These are phyloP conservation scores for Dentipellis fragilis DNA, from an alignment of 768 basidiomycete genomes.

Conservation along the genomic window DNA sequence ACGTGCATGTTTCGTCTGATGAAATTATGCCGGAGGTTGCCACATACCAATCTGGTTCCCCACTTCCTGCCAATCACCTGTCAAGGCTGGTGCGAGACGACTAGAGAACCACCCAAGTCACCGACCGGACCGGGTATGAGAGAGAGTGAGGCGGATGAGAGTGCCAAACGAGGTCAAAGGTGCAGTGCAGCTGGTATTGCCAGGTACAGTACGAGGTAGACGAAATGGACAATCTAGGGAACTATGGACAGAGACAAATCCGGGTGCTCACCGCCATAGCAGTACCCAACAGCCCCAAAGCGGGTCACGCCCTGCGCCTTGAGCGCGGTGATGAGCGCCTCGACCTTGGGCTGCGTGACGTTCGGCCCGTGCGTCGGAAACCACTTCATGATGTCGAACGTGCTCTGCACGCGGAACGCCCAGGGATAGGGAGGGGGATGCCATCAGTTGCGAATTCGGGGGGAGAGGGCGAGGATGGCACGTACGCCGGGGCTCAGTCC, in stretches of 20 bases:
- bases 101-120: too few species aligned
- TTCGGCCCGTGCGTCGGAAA: slow-evolving; percentile 10
- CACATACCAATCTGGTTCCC: background rate
- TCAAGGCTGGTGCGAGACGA: too few species aligned
- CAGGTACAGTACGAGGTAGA: too few species aligned
- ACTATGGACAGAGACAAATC: too few species aligned
- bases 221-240: too few species aligned
- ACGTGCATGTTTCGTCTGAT: background rate
- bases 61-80: background rate
- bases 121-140: too few species aligned
- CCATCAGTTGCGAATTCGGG: background rate
- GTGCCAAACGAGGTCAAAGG: too few species aligned
- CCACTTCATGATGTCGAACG: slow-evolving; percentile 2
- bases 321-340: slow-evolving; percentile 18
- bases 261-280: slow-evolving; percentile 14
- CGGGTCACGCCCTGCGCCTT: slow-evolving; percentile 21
- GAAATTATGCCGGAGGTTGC: background rate
- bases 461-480: background rate
- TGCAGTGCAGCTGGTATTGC: too few species aligned
- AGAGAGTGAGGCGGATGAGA: too few species aligned
- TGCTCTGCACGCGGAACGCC: background rate
- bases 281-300: slow-evolving; percentile 22
- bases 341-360: slow-evolving; percentile 11
- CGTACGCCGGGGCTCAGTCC: slow-evolving; percentile 12
- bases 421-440: background rate